A percentile compares a stretch with the other conserved stretches of the same genome.
Conservation (phyloP, 805 yeast genomes). For the Metschnikowia noctiluminum region DNA sequence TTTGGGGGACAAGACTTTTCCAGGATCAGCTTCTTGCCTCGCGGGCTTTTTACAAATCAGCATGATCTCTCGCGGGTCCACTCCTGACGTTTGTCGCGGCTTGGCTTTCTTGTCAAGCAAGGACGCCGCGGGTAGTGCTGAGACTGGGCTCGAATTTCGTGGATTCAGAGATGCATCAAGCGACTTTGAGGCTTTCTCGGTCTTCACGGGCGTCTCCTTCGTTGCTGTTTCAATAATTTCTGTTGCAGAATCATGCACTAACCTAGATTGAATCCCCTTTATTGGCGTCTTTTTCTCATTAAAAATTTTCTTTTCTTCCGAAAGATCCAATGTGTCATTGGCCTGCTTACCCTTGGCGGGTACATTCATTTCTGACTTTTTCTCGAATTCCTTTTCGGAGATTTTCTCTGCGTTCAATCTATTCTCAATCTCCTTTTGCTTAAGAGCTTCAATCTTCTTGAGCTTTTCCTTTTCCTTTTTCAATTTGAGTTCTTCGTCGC, state of each 20-base stretch:
- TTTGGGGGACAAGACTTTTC: constrained; percentile 7
- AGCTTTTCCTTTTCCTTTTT: constrained; percentile 48
- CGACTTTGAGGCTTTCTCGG: too few relatives aligned
- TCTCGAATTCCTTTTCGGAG: background rate
- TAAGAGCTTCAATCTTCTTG: constrained; percentile 37
- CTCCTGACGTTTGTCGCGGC: background rate
- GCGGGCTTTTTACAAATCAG: background rate
- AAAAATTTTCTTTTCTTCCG: too few relatives aligned
- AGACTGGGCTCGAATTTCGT: background rate
- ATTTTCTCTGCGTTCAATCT: background rate
- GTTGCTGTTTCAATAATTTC: too few relatives aligned
- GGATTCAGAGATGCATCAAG: background rate
- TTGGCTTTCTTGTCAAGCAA: background rate
- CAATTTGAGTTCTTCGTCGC: constrained; percentile 36
- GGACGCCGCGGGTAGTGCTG: background rate
- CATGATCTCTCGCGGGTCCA: background rate
- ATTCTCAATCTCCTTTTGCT: constrained; percentile 15
- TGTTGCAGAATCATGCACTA: too few relatives aligned
- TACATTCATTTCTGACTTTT: background rate
- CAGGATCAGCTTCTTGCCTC: background rate
- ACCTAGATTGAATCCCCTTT: too few relatives aligned
- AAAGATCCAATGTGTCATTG: too few relatives aligned
- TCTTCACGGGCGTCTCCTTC: too few relatives aligned
- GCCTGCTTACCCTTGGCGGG: background rate
- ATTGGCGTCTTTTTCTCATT: too few relatives aligned